A percentile compares a stretch with the other conserved stretches of the same genome.
Conservation (phyloP, 768 basidiomycete genomes). For the Termitomyces sp. region DNA sequence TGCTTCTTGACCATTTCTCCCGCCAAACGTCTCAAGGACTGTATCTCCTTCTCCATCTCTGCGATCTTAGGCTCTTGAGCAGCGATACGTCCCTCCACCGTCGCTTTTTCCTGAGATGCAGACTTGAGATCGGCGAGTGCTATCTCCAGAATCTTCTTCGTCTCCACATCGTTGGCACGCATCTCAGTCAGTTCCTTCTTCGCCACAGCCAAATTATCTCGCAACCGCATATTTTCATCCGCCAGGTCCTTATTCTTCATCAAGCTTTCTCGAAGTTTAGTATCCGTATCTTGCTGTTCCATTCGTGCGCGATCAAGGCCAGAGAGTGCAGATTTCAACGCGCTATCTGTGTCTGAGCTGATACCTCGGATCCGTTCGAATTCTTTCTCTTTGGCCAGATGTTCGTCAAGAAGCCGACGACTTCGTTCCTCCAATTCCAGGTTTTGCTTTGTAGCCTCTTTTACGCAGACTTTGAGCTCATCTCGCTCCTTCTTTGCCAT, state of each 20-base stretch:
- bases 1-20: constrained; percentile 13
- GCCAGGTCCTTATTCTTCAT: neutral
- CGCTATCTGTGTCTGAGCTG: neutral
- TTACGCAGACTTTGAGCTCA: neutral
- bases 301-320: neutral
- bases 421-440: neutral
- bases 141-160: neutral
- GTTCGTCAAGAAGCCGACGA: neutral
- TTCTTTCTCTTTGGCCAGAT: neutral
- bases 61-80: constrained; percentile 4
- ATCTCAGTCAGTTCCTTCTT: neutral
- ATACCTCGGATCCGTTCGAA: neutral
- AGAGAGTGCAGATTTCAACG: neutral
- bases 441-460: neutral
- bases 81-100: neutral
- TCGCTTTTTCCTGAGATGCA: neutral
- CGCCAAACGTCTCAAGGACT: constrained; percentile 8
- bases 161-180: neutral
- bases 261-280: neutral
- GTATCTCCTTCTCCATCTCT: constrained; percentile 13
- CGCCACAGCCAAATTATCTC: neutral
- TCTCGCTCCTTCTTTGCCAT: neutral
- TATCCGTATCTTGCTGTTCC: neutral
- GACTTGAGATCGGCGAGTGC: neutral
- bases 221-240: neutral